Evolutionary conservation across 2,329 filamentous ascomycete species (phyloP).

Genomic region (Cercospora sojina): DNA sequence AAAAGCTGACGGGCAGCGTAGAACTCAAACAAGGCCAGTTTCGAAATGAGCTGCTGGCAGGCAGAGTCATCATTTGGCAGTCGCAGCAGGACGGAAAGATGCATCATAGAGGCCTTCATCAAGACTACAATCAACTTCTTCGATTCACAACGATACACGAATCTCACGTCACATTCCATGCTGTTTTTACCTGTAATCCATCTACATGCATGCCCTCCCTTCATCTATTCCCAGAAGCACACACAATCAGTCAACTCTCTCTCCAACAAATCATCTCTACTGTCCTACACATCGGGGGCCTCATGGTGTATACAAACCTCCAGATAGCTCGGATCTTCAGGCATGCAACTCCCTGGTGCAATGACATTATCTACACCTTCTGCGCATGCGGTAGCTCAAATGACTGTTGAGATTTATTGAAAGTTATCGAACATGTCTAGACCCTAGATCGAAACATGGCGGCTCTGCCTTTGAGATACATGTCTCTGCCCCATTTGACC

Average conservation of each 20-base stretch:
- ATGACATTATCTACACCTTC: background rate
- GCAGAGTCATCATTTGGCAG: background rate
- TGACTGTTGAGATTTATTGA: no score
- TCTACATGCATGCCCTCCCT: background rate
- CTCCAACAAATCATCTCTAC: background rate
- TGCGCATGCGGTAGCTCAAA: background rate
- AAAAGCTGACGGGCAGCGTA: background rate
- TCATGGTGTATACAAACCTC: no score
- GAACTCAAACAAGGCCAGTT: background rate
- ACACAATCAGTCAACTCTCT: background rate
- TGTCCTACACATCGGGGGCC: no score
- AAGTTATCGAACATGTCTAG: background rate
- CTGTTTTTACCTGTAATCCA: background rate
- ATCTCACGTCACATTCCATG: background rate
- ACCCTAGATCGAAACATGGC: background rate
- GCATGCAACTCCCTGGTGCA: background rate
- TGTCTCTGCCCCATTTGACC: no score
- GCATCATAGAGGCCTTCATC: background rate
- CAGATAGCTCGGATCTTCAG: no score
- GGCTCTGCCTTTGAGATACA: background rate
- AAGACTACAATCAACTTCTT: background rate
- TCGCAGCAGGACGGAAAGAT: background rate
- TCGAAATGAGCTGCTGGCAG: background rate
- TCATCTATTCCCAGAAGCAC: no score
- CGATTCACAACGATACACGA: background rate